These are phyloP conservation scores for Penicillium olsonii DNA, from an alignment of 2,329 filamentous ascomycete genomes.

Conservation along the genomic window DNA sequence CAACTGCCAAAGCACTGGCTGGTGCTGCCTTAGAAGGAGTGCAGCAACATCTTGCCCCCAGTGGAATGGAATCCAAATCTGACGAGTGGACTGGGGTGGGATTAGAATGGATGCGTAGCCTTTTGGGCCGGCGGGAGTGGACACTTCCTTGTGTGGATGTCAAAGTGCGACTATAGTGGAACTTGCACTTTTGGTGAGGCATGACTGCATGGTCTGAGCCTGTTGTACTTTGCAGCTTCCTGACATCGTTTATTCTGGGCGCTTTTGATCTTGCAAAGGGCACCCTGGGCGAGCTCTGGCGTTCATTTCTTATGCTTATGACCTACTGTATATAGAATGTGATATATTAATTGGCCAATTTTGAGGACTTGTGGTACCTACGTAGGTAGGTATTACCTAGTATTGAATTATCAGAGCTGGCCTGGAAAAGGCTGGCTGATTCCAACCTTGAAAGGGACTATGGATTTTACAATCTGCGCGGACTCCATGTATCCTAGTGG, in stretches of 20 bases:
- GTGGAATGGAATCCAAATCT: slow-evolving; percentile 41
- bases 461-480: no score
- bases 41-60: slow-evolving; percentile 40
- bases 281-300: neutral
- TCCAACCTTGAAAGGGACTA: no score
- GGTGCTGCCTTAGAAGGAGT: slow-evolving; percentile 66
- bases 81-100: slow-evolving; percentile 75
- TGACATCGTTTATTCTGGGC: neutral
- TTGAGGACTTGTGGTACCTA: neutral
- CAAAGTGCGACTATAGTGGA: slow-evolving; percentile 68
- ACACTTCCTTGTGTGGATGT: slow-evolving; percentile 88
- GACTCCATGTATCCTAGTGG: no score
- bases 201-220: neutral
- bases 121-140: slow-evolving; percentile 84
- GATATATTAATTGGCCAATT: neutral
- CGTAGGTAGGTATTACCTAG: no score
- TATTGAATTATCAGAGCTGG: no score
- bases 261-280: no score
- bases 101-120: slow-evolving; percentile 80
- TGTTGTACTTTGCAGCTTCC: neutral
- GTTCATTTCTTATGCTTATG: neutral
- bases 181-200: slow-evolving; percentile 1
- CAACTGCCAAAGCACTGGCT: slow-evolving; percentile 68
- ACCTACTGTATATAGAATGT: slow-evolving; percentile 1
- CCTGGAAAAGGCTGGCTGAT: no score